Percentiles rank a stretch among this genome's conserved stretches.
These are phyloP conservation scores for Logfia minima DNA, from an alignment of 129 eudicot species.

Conservation along the genomic window DNA sequence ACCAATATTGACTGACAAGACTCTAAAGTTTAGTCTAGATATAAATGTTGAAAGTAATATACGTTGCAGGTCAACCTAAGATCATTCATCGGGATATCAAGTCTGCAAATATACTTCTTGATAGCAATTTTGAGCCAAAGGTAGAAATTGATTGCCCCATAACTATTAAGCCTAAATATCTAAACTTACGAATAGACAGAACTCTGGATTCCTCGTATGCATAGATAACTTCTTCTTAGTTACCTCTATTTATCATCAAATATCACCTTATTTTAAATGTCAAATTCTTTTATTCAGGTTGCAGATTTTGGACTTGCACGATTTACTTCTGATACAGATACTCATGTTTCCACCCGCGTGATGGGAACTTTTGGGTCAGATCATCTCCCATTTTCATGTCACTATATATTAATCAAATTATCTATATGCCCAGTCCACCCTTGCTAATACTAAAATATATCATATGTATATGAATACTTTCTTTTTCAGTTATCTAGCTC, in stretches of 20 bases:
- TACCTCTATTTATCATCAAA: neutral
- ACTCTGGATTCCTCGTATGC: neutral
- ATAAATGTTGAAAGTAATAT: conserved; percentile 4
- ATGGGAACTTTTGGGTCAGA: conserved; percentile 90
- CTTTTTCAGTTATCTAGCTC: conserved; percentile 79
- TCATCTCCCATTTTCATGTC: conserved; percentile 10
- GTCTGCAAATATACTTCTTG: conserved; percentile 87
- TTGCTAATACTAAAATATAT: conserved; percentile 1
- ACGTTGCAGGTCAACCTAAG: conserved; percentile 73
- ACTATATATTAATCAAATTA: neutral
- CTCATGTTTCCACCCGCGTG: conserved; percentile 77
- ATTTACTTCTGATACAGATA: conserved; percentile 62
- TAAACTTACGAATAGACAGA: neutral
- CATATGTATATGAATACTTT: neutral
- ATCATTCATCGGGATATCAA: conserved; percentile 92
- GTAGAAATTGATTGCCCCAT: conserved; percentile 30
- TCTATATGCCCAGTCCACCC: conserved; percentile 1
- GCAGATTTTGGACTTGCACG: conserved; percentile 96
- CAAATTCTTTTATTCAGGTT: conserved; percentile 46
- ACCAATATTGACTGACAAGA: neutral
- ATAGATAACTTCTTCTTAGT: neutral
- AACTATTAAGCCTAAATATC: neutral
- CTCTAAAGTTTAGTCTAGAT: neutral
- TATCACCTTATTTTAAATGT: neutral
- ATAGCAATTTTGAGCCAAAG: conserved; percentile 78